Conservation (phyloP, 805 yeast genomes). For the Kluyveromyces siamensis region DNA sequence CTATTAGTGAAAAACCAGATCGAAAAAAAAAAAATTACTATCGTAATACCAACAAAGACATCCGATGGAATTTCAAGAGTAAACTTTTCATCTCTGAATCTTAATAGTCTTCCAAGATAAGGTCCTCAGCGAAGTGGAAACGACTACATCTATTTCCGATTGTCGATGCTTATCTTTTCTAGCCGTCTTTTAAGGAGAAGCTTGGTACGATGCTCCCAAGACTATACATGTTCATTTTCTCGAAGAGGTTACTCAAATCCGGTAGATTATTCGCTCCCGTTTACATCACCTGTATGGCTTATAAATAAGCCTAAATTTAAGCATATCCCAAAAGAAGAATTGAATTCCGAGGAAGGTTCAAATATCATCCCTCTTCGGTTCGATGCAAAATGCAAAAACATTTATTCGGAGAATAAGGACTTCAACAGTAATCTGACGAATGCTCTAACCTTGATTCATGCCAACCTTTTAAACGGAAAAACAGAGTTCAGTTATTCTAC, state of each 20-base stretch:
- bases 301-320: slow-evolving; percentile 9
- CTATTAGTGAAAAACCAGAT: not conserved
- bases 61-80: too few relatives aligned
- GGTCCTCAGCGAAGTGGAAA: not conserved
- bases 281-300: slow-evolving; percentile 7
- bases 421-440: not conserved
- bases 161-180: not conserved
- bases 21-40: too few relatives aligned
- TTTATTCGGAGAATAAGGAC: not conserved
- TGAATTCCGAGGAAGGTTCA: not conserved
- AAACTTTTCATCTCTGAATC: too few relatives aligned
- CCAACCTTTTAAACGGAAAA: not conserved
- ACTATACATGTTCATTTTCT: too few relatives aligned
- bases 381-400: not conserved
- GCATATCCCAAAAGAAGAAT: slow-evolving; percentile 12
- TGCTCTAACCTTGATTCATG: not conserved
- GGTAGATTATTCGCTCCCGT: not conserved
- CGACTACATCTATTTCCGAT: not conserved
- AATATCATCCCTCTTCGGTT: not conserved
- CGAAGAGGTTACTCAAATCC: not conserved
- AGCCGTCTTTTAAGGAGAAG: not conserved
- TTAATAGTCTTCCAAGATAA: too few relatives aligned
- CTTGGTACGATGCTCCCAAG: not conserved
- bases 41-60: too few relatives aligned
- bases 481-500: not conserved